Base-by-base conservation (phyloP, 1,139 yeast species). In the Zygoascus meyerae region DNA sequence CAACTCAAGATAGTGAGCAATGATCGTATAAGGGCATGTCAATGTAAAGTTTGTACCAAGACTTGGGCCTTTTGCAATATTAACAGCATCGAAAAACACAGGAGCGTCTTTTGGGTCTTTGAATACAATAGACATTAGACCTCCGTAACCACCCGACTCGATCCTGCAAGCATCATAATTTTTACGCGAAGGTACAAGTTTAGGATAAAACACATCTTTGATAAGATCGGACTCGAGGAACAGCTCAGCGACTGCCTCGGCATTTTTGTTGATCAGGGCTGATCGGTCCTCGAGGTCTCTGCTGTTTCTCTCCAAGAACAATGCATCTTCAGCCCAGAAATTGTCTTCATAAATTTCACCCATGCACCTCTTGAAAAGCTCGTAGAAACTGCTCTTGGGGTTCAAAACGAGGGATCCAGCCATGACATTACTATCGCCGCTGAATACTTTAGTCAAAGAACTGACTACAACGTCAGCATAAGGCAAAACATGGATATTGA, bases 391-490 rank as follows among this genome's bases (percentile, higher is more conserved):
- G 11, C 92, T 75, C 10, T 71, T 60, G 6, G 92, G 85, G 61
- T 90, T 92, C 55, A 92, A 68, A 9, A 89, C 82, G 52, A 90
- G 67, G 11, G 94, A 82, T 3, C 98, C 98, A 0, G 92, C 96
- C 90, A 90, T 85, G 45, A 92, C 97, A 60, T 90, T 89, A 40
- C 95, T 83, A 63, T 87, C 97, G 14, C 97, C 97, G 28, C 94
- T 83, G 60, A 92, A 92, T 11, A 90, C 86, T 64, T 92, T 92
- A 9, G 97, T 90, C 53, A 92, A 72, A 17, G 96, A 86, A 17
- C 94, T 79, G 34, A 84, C 95, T 12, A 86, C 84, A 52, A 90
- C 77, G 65, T 92, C 98, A 9, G 89, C 83, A 62, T 75, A 84
- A 14, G 89, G 87, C 49, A 87, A 72, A 2, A 86, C 87, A 58